phyloP scores from a whole-genome alignment of 768 basidiomycete genomes.

The Lactifluus rugatus region DNA sequence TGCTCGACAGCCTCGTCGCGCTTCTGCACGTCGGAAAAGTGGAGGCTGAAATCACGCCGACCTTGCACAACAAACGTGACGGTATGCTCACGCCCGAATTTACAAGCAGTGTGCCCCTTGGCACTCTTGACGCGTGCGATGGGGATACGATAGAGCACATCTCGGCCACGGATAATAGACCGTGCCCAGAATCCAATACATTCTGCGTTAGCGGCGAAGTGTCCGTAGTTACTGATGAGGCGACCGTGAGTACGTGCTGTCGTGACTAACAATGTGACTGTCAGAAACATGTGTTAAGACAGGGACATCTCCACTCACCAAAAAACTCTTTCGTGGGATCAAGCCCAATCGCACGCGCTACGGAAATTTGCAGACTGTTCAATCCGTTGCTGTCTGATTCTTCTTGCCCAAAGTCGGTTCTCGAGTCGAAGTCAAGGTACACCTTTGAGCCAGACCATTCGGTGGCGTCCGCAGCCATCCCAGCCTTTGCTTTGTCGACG shows the following conservation, averaged over 20 bases:
- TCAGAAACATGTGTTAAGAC: background rate
- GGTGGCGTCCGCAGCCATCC: background rate
- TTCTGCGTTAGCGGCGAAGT: slow-evolving; percentile 14
- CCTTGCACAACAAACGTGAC: slow-evolving; percentile 12
- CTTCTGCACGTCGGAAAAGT: background rate
- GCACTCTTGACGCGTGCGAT: slow-evolving; percentile 10
- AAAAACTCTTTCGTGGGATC: slow-evolving; percentile 10
- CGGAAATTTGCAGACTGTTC: background rate
- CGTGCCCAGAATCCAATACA: slow-evolving; percentile 19
- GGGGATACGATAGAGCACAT: slow-evolving; percentile 17
- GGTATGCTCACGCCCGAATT: background rate
- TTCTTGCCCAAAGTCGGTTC: background rate
- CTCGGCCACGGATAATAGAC: slow-evolving; percentile 5
- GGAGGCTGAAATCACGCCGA: slow-evolving; percentile 9
- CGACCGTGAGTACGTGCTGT: slow-evolving; percentile 10
- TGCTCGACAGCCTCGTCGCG: slow-evolving; percentile 8
- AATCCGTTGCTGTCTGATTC: background rate
- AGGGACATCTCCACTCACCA: slow-evolving; percentile 7
- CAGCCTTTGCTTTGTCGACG: slow-evolving; percentile 3
- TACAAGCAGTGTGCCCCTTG: background rate
- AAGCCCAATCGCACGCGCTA: slow-evolving; percentile 11
- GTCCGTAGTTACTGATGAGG: slow-evolving; percentile 4
- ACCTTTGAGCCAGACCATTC: slow-evolving; percentile 16
- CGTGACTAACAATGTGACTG: background rate
- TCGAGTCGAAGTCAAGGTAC: slow-evolving; percentile 16